Percentiles rank a stretch among this genome's conserved stretches.
Evolutionary conservation across 2,329 filamentous ascomycete species (phyloP).

Genomic region (Penicillium freii): DNA sequence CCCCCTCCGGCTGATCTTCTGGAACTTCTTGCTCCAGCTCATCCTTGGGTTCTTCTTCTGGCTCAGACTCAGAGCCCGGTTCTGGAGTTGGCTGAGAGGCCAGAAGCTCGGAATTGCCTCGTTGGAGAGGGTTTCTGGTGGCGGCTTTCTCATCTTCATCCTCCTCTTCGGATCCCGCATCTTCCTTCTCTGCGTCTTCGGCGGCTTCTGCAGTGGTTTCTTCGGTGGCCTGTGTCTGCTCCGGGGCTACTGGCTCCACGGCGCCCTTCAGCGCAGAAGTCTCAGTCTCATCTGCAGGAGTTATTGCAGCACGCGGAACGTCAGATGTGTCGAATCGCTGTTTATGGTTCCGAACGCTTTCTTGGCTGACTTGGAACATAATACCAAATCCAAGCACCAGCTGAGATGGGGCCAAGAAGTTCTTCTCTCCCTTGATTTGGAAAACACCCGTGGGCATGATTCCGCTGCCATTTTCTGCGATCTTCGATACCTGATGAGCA

Average conservation of each 20-base stretch:
- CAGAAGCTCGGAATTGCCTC: slow-evolving; percentile 14
- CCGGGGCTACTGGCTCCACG: slow-evolving; percentile 19
- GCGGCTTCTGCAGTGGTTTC: slow-evolving; percentile 13
- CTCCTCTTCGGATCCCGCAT: slow-evolving; percentile 19
- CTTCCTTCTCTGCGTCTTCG: slow-evolving; percentile 1
- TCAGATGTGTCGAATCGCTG: slow-evolving; percentile 56
- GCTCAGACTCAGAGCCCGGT: slow-evolving; percentile 7
- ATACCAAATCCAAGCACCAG: slow-evolving; percentile 83
- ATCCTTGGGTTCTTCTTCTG: slow-evolving; percentile 27
- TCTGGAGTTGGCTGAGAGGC: not conserved
- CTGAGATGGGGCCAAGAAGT: slow-evolving; percentile 83
- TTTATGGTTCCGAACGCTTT: slow-evolving; percentile 76
- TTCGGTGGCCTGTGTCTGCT: slow-evolving; percentile 21
- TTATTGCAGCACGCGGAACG: not conserved
- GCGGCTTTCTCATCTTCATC: slow-evolving; percentile 24
- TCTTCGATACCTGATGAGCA: slow-evolving; percentile 86
- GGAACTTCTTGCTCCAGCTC: slow-evolving; percentile 2
- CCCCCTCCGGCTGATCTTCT: slow-evolving; percentile 4
- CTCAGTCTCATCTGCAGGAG: slow-evolving; percentile 27
- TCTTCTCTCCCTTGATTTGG: slow-evolving; percentile 80
- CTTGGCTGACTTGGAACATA: slow-evolving; percentile 83
- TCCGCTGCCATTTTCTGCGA: slow-evolving; percentile 72
- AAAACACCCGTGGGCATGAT: slow-evolving; percentile 74
- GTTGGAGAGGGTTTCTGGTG: slow-evolving; percentile 23
- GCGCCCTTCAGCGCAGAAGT: slow-evolving; percentile 14